Percentiles rank a stretch among this genome's conserved stretches.
These are phyloP conservation scores for Monilinia polystroma DNA, from an alignment of 2,329 filamentous ascomycete genomes.

Conservation along the genomic window DNA sequence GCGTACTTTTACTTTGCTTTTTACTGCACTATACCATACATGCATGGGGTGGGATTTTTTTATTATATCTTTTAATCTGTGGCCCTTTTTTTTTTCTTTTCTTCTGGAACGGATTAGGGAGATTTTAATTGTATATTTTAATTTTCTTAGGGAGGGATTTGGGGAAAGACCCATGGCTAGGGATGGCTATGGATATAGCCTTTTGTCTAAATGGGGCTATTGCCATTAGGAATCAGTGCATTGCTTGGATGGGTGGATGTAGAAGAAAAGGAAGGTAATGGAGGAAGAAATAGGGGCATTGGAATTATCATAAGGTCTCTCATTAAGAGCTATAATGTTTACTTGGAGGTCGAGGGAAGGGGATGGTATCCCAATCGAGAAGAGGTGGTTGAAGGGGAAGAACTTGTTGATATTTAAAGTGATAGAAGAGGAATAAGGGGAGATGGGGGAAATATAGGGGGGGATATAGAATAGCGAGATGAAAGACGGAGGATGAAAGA, in stretches of 20 bases:
- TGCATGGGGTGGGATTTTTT: slow-evolving; percentile 8
- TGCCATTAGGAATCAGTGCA: not conserved
- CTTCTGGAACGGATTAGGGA: not conserved
- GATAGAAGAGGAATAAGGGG: not conserved
- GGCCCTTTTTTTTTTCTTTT: not conserved
- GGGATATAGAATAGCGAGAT: no score
- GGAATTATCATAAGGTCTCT: not conserved
- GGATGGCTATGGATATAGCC: not conserved
- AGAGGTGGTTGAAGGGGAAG: not conserved
- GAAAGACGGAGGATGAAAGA: not conserved
- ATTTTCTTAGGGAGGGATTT: not conserved
- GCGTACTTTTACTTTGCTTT: not conserved
- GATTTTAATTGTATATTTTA: slow-evolving; percentile 5
- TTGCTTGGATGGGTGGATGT: not conserved
- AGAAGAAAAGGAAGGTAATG: no score
- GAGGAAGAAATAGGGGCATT: not conserved
- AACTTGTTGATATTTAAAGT: not conserved
- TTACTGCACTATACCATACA: slow-evolving; percentile 24
- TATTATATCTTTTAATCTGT: slow-evolving; percentile 9
- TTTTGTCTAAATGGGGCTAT: not conserved
- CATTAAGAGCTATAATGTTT: not conserved
- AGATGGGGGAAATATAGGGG: not conserved
- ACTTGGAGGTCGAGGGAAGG: not conserved
- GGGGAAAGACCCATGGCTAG: not conserved
- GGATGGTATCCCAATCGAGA: no score